Base-by-base conservation (phyloP, 176 grass and related monocot genomes). In the Urochloa ruziziensis region DNA sequence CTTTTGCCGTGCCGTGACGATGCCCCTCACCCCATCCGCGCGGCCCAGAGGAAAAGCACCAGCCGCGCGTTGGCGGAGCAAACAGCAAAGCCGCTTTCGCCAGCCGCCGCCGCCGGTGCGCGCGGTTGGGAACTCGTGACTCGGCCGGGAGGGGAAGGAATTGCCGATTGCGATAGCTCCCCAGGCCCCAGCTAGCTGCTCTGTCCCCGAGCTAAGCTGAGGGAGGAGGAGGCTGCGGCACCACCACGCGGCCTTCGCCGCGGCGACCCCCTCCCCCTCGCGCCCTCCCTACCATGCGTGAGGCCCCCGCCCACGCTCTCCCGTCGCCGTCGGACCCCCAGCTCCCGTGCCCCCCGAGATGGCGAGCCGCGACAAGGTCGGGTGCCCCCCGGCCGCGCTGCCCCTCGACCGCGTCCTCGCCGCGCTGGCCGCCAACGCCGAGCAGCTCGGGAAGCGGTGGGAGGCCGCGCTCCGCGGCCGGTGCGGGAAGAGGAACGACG, bases 381-480 rank as follows among this genome's bases (percentile, higher is more conserved):
- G 88, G 54, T 86, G 83, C 78, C 11, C 88, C 23, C 18, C 78
- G 83, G 51, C 33, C 25, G 10, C 83, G 72, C 64, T 86, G 27
- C 83, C 88, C 33, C 56, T 90, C 78, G 83, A 90, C 88, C 78
- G 83, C 54, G 28, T 82, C 72, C 56, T 90, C 21, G 71, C 64
- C 64, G 67, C 83, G 78, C 72, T 90, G 64, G 78, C 57, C 35
- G 53, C 78, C 78, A 90, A 71, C 88, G 64, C 57, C 64, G 83
- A 90, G 64, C 78, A 77, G 71, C 71, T 90, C 27, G 88, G 83
- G 16, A 82, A 48, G 83, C 49, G 36, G 78, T 90, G 78, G 83
- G 83, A 86, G 83, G 73, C 84, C 63, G 83, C 78, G 17, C 11
- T 64, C 78, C 56, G 64, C 83, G 57, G 62, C 17, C 78, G 35